phyloP scores from a whole-genome alignment of 257 asterid genomes.

The Solanum medicagineum region DNA sequence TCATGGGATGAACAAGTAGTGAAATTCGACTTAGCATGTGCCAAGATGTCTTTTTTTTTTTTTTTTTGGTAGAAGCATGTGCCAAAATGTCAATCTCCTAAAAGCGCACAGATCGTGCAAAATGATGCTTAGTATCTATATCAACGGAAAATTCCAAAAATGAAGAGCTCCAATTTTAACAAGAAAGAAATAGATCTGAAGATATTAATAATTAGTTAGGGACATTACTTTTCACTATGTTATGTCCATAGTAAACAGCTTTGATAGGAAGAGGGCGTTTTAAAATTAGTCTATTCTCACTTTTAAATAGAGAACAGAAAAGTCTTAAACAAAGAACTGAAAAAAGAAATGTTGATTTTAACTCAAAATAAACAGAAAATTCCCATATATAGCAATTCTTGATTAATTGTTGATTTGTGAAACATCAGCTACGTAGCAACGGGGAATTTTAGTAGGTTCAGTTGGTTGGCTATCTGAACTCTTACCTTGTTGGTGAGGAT shows the following conservation, averaged over 20 bases:
- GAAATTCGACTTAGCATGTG: background rate
- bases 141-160: background rate
- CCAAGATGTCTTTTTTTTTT: background rate
- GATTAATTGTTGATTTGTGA: background rate
- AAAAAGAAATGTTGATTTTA: background rate
- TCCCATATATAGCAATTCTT: background rate
- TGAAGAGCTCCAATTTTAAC: background rate
- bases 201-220: background rate
- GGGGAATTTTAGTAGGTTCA: too few relatives aligned
- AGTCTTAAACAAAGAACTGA: background rate
- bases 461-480: too few relatives aligned
- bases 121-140: background rate
- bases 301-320: background rate
- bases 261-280: background rate
- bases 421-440: background rate
- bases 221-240: background rate
- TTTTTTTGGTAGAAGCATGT: too few relatives aligned
- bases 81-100: background rate
- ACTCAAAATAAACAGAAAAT: background rate
- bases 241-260: background rate
- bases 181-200: background rate
- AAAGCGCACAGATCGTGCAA: background rate
- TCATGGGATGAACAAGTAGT: background rate
- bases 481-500: rapidly evolving
- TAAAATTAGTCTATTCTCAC: background rate